Percentiles rank a stretch among this genome's conserved stretches.
Conservation (phyloP, 345 rosid species). For the Crucihimalaya himalaica region DNA sequence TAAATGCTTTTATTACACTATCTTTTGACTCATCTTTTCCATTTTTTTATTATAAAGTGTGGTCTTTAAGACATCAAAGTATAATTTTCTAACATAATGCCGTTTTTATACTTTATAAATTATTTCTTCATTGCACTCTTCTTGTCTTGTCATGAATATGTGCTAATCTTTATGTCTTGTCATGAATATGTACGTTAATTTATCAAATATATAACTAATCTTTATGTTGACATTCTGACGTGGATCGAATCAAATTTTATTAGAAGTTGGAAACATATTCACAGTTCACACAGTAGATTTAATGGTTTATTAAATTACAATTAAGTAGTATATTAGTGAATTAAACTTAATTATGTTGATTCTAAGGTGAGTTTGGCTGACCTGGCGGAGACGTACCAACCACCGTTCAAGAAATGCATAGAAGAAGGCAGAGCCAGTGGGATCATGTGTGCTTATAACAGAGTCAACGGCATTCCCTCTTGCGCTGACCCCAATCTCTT, state of each 20-base stretch:
- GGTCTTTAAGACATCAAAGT: neutral
- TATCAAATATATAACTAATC: neutral
- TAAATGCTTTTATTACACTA: neutral
- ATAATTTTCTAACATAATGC: conserved; percentile 1
- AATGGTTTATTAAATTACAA: too few relatives aligned
- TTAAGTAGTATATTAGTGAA: too few relatives aligned
- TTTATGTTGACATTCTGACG: conserved; percentile 3
- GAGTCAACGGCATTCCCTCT: conserved; percentile 73
- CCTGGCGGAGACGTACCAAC: conserved; percentile 83
- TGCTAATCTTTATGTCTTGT: conserved; percentile 31
- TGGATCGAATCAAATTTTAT: too few relatives aligned
- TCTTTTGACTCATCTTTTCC: conserved; percentile 2
- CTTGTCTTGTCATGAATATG: conserved; percentile 18
- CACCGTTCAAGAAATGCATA: conserved; percentile 73
- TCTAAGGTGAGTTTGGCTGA: conserved; percentile 70
- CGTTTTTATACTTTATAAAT: neutral
- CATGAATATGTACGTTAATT: conserved; percentile 12
- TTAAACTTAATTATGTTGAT: too few relatives aligned
- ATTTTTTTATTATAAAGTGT: neutral
- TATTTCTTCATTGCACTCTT: neutral
- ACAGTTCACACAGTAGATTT: neutral
- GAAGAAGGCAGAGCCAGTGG: conserved; percentile 75
- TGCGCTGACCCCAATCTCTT: conserved; percentile 74
- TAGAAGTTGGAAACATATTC: neutral
- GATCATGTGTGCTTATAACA: conserved; percentile 85